phyloP scores from a whole-genome alignment of 257 asterid genomes.

The Asclepias syriaca region DNA sequence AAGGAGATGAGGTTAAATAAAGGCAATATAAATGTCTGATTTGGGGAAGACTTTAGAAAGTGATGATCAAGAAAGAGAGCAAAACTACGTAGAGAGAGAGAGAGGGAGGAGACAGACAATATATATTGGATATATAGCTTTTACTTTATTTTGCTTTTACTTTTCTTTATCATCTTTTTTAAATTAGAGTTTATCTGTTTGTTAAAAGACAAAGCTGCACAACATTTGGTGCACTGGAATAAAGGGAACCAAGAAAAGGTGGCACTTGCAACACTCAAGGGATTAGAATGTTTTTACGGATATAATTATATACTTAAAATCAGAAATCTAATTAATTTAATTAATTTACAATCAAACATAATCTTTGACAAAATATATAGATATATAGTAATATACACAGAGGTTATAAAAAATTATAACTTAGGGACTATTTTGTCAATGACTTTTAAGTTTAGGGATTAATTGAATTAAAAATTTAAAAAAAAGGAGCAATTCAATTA shows the following conservation, averaged over 20 bases:
- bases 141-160: not conserved
- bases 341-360: too few relatives aligned
- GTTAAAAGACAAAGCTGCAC: slow-evolving; percentile 15
- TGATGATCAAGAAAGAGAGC: slow-evolving; percentile 2
- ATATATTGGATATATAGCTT: slow-evolving; percentile 14
- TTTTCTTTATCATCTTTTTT: slow-evolving; percentile 21
- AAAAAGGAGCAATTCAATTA: too few relatives aligned
- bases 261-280: slow-evolving; percentile 16
- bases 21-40: slow-evolving; percentile 9
- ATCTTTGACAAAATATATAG: too few relatives aligned
- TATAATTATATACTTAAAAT: not conserved
- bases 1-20: slow-evolving; percentile 3
- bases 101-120: slow-evolving; percentile 27
- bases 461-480: too few relatives aligned
- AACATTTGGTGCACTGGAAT: slow-evolving; percentile 14
- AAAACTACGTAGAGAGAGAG: slow-evolving; percentile 2
- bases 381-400: too few relatives aligned
- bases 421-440: too few relatives aligned
- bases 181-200: slow-evolving; percentile 17
- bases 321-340: too few relatives aligned
- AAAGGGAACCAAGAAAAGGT: slow-evolving; percentile 9
- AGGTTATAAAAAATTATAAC: too few relatives aligned
- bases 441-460: too few relatives aligned
- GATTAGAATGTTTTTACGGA: not conserved
- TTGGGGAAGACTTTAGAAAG: slow-evolving; percentile 14